Evolutionary conservation across 176 grass and related monocot genomes (phyloP), one percentile per base, ranked within the genome.

Genomic region (Microstegium vimineum): DNA sequence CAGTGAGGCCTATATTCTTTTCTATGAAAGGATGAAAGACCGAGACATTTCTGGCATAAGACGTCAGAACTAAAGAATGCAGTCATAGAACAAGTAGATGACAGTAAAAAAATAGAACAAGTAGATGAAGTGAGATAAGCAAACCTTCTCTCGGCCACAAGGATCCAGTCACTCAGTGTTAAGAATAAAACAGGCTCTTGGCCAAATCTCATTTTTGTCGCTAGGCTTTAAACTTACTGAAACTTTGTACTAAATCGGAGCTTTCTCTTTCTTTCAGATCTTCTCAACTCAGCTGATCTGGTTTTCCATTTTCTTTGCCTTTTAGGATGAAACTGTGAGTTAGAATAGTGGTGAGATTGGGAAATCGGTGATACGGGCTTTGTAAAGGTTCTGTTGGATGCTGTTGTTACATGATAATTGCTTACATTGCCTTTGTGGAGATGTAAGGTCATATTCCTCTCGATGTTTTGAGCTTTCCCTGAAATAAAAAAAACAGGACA

Each of bases 11-110:
- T 90, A 87, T 41, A 77, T 92, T 78, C 78, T 97, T 56, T 97
- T 97, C 83, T 97, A 92, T 71, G 94, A 97, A 76, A 94, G 88
- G 41, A 25, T 90, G 28, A 41, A 77, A 56, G 35, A 17, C 69
- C 62, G 70, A 82, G 66, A 60, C 40, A 63, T 82, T 51, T 2
- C 70, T 69, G 36, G 64, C 27, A 46, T 77, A 30, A 46, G 40
- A 72, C 28, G 25, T 27, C 59, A 31, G 18, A 75, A 62, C 22
- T 28, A 28, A 87, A 51, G 30, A 62, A 77, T 18, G 25, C 28
- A 30, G 45, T 22, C 14, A 62, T 5, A 36, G 22, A 81, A 46
- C 45, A 81, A 68, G 22, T 10, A 8, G 23, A 69, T 16, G 72
- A n/a, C n/a, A n/a, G n/a, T n/a, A n/a, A n/a, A n/a, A n/a, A n/a